Evolutionary conservation across 2,329 filamentous ascomycete species (phyloP).

Genomic region (Colletotrichum noveboracense): DNA sequence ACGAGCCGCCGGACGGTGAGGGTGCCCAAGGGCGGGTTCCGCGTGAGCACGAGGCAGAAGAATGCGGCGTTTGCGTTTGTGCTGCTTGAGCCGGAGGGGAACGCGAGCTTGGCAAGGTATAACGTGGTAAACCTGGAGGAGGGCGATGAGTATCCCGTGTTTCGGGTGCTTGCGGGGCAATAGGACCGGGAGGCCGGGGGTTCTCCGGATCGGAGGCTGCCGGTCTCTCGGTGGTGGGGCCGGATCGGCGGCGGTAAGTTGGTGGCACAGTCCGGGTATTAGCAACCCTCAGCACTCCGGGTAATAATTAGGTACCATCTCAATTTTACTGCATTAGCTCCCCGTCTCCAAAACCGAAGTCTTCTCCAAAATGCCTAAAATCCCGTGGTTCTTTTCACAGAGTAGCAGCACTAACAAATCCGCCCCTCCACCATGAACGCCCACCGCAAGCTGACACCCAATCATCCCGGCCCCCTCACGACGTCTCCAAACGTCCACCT

Average conservation of each 20-base stretch:
- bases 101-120: conserved; percentile 33
- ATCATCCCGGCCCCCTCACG: neutral
- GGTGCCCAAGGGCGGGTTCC: conserved; percentile 31
- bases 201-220: neutral
- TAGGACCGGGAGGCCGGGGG: neutral
- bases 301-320: neutral
- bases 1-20: conserved; percentile 16
- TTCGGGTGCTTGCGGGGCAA: conserved; percentile 17
- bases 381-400: neutral
- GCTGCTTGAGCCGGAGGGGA: conserved; percentile 34
- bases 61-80: conserved; percentile 32
- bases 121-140: conserved; percentile 31
- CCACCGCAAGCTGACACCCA: neutral
- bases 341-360: neutral
- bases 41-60: conserved; percentile 35
- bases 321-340: neutral
- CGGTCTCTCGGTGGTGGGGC: neutral
- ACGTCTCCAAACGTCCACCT: neutral
- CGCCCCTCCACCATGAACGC: neutral
- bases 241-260: neutral
- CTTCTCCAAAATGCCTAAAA: neutral
- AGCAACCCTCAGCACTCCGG: neutral
- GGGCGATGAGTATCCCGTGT: conserved; percentile 35
- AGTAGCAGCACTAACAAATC: neutral
- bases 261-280: neutral